phyloP scores from a whole-genome alignment of 2,329 filamentous ascomycete species.

The Arthroderma sp. region DNA sequence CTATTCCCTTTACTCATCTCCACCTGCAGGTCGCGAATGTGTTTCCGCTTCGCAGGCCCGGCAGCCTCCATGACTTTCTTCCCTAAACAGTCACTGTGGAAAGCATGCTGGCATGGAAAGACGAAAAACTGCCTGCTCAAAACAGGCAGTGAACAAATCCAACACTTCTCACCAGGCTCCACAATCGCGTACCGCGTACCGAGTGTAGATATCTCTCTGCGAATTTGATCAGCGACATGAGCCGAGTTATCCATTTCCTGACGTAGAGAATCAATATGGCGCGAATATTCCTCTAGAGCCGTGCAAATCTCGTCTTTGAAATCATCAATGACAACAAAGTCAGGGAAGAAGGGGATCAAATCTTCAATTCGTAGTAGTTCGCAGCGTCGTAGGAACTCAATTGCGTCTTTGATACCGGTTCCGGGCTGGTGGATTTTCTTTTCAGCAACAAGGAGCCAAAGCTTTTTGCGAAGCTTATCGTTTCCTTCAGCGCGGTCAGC shows the following conservation, averaged over 20 bases:
- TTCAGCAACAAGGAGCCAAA: slow-evolving; percentile 90
- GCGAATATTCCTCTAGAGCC: slow-evolving; percentile 83
- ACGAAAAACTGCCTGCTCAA: slow-evolving; percentile 92
- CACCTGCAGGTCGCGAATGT: slow-evolving; percentile 74
- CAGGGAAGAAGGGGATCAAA: slow-evolving; percentile 93
- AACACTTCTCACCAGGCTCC: slow-evolving; percentile 88
- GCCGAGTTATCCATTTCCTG: slow-evolving; percentile 93
- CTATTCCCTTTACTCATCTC: slow-evolving; percentile 67
- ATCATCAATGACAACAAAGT: slow-evolving; percentile 97
- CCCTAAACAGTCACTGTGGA: slow-evolving; percentile 89
- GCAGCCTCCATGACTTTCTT: slow-evolving; percentile 72
- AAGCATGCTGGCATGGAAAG: slow-evolving; percentile 95
- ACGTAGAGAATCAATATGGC: slow-evolving; percentile 76
- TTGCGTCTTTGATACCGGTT: slow-evolving; percentile 79
- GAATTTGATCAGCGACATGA: slow-evolving; percentile 79
- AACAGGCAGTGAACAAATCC: slow-evolving; percentile 71
- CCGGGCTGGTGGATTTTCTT: slow-evolving; percentile 74
- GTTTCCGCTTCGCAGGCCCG: slow-evolving; percentile 58
- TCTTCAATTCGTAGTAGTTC: slow-evolving; percentile 91
- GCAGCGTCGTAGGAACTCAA: slow-evolving; percentile 84
- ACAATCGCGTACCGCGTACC: slow-evolving; percentile 91
- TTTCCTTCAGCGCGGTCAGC: slow-evolving; percentile 72
- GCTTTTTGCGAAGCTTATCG: slow-evolving; percentile 69
- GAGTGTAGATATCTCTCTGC: slow-evolving; percentile 71
- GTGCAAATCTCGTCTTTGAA: slow-evolving; percentile 97